Percentiles rank a stretch among this genome's conserved stretches.
These are phyloP conservation scores for Wakefieldia striispora DNA, from an alignment of 768 basidiomycete species.

Conservation along the genomic window DNA sequence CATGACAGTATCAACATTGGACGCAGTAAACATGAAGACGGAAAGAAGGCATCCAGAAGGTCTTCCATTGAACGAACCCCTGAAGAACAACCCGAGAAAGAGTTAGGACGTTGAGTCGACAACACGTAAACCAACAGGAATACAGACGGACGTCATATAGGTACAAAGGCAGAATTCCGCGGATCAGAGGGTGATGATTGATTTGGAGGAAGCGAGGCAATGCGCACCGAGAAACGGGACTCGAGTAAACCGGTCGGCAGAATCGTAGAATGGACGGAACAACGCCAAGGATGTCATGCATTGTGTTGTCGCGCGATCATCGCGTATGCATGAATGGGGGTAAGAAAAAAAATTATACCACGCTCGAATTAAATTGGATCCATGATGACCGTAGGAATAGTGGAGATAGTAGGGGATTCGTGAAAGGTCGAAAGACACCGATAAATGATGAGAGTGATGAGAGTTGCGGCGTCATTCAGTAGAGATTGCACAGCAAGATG, in stretches of 20 bases:
- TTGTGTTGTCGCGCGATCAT: background rate
- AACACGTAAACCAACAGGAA: background rate
- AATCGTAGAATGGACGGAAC: background rate
- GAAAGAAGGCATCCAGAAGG: background rate
- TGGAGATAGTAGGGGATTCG: conserved; percentile 17
- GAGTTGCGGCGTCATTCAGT: conserved; percentile 1
- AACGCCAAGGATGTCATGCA: background rate
- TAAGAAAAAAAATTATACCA: conserved; percentile 8
- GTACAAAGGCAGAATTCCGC: background rate
- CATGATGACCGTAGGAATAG: conserved; percentile 22
- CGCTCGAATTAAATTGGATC: conserved; percentile 3
- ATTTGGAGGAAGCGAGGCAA: background rate
- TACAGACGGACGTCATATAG: background rate
- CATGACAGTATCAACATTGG: background rate
- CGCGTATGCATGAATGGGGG: conserved; percentile 11
- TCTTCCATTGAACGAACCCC: conserved; percentile 4
- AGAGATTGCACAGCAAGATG: background rate
- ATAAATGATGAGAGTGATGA: too few relatives aligned
- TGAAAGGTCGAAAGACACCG: conserved; percentile 5
- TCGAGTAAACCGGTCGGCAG: background rate
- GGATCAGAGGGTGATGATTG: background rate
- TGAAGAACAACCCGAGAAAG: conserved; percentile 1
- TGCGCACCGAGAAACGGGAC: background rate
- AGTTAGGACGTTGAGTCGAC: background rate
- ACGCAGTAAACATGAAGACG: background rate